Evolutionary conservation across 2,329 filamentous ascomycete species (phyloP).

Genomic region (Coniella lustricola): DNA sequence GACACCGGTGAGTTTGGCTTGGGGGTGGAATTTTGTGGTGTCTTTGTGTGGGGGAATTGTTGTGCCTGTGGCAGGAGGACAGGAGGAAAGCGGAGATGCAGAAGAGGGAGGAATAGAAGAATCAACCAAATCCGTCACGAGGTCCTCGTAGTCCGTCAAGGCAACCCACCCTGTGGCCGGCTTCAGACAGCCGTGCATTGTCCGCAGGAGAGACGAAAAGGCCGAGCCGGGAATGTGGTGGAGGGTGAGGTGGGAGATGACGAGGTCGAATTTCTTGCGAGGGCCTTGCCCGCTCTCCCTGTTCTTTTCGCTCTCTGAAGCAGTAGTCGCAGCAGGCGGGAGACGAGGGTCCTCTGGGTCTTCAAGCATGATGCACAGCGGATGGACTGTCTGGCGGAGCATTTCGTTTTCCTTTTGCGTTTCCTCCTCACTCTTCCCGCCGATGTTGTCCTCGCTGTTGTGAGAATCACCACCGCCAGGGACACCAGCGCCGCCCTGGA

Average conservation of each 20-base stretch:
- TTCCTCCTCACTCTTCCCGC: neutral
- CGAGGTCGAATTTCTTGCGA: conserved; percentile 47
- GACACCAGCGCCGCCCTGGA: conserved; percentile 21
- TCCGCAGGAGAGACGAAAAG: conserved; percentile 33
- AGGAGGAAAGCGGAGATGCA: too few species aligned
- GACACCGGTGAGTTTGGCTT: conserved; percentile 44
- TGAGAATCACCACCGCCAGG: too few species aligned
- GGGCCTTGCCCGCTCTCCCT: too few species aligned
- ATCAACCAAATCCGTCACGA: conserved; percentile 38
- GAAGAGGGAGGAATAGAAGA: conserved; percentile 12
- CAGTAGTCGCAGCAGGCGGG: conserved; percentile 25
- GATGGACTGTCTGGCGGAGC: conserved; percentile 24
- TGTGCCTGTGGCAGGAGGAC: too few species aligned
- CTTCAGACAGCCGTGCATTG: conserved; percentile 39
- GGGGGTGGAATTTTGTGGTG: conserved; percentile 39
- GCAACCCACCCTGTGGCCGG: conserved; percentile 38
- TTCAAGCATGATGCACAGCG: conserved; percentile 39
- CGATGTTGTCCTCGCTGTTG: too few species aligned
- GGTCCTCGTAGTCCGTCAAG: conserved; percentile 52
- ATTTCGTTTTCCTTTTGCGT: neutral
- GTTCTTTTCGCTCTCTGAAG: too few species aligned
- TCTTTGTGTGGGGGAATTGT: too few species aligned
- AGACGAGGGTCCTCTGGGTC: conserved; percentile 41
- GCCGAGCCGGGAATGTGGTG: conserved; percentile 46
- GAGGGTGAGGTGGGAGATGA: conserved; percentile 46